These are phyloP conservation scores for Ustilago loliicola DNA, from an alignment of 1,284 basidiomycete genomes.

Conservation along the genomic window DNA sequence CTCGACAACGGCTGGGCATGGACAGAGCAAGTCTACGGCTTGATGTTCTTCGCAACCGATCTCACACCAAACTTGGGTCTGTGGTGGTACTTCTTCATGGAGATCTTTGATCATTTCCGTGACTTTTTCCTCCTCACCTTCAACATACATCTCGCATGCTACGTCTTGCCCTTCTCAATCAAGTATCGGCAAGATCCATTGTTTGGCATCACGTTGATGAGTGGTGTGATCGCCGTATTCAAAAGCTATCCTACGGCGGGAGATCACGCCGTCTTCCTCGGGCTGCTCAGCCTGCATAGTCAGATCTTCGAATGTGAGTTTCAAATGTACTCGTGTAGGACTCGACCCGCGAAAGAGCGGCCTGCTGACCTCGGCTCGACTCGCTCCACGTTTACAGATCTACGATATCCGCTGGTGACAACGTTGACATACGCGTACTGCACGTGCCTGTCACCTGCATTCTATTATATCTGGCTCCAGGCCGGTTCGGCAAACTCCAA, in stretches of 20 bases:
- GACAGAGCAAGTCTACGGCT: slow-evolving; percentile 84
- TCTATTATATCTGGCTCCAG: slow-evolving; percentile 90
- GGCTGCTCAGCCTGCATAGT: slow-evolving; percentile 84
- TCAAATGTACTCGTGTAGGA: not conserved
- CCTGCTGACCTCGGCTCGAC: slow-evolving; percentile 34
- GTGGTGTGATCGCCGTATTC: slow-evolving; percentile 85
- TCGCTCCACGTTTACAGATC: slow-evolving; percentile 74
- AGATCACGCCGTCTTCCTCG: slow-evolving; percentile 87
- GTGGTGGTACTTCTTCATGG: slow-evolving; percentile 99
- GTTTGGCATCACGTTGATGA: slow-evolving; percentile 82
- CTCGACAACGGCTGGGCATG: slow-evolving; percentile 77
- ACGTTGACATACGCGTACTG: slow-evolving; percentile 86
- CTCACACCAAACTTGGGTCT: slow-evolving; percentile 92
- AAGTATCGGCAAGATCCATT: slow-evolving; percentile 90
- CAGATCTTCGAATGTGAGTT: slow-evolving; percentile 83
- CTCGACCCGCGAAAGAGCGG: not conserved
- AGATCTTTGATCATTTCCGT: slow-evolving; percentile 98
- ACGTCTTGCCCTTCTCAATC: slow-evolving; percentile 85
- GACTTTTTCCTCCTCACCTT: slow-evolving; percentile 97
- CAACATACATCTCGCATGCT: slow-evolving; percentile 86
- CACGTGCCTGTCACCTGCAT: slow-evolving; percentile 86
- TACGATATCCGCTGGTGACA: slow-evolving; percentile 88
- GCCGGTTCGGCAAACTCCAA: slow-evolving; percentile 97
- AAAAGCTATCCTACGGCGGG: slow-evolving; percentile 92
- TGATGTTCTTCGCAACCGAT: slow-evolving; percentile 75